Evolutionary conservation across 2,329 filamentous ascomycete species (phyloP).

Genomic region (Penicillium sp.): DNA sequence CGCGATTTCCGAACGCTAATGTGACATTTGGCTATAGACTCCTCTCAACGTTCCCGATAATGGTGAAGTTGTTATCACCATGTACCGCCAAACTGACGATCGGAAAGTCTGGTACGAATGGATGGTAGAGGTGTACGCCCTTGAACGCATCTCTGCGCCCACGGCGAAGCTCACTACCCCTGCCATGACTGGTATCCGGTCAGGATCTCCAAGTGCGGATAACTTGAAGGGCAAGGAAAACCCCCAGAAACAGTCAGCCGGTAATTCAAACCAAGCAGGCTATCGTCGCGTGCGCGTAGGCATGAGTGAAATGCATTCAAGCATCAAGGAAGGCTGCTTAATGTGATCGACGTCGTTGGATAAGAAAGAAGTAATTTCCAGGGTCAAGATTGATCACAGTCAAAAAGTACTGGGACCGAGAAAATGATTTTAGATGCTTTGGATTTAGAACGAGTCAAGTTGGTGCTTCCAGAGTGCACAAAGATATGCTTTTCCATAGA

Average conservation of each 20-base stretch:
- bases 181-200: constrained; percentile 40
- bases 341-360: constrained; percentile 44
- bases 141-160: constrained; percentile 36
- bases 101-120: constrained; percentile 99
- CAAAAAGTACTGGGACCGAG: neutral
- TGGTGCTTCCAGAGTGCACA: neutral
- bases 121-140: constrained; percentile 81
- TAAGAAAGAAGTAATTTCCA: neutral
- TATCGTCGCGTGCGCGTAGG: constrained; percentile 47
- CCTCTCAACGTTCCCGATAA: constrained; percentile 85
- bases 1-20: neutral
- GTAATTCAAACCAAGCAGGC: constrained; percentile 25
- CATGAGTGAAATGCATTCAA: constrained; percentile 56
- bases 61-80: constrained; percentile 84
- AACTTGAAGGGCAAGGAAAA: constrained; percentile 31
- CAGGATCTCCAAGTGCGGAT: constrained; percentile 34
- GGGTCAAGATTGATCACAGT: neutral
- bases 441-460: neutral
- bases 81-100: constrained; percentile 96
- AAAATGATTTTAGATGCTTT: neutral
- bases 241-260: constrained; percentile 15
- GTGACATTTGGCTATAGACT: constrained; percentile 59
- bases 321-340: constrained; percentile 56
- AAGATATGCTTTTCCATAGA: neutral
- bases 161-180: constrained; percentile 29